Conservation (phyloP, 176 grass and related monocot species). For the Bolboschoenus planiculmis region DNA sequence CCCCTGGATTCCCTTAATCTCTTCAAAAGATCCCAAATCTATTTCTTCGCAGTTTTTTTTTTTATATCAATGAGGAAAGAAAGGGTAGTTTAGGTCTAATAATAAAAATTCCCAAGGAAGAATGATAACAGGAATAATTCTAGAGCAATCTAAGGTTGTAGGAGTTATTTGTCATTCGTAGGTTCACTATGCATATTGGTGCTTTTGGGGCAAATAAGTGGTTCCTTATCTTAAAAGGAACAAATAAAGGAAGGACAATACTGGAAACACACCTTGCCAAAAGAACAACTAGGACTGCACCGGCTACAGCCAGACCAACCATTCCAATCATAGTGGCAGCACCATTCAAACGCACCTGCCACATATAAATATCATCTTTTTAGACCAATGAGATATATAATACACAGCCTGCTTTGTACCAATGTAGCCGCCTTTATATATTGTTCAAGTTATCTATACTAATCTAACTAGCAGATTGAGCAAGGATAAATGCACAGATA, state of each 20-base stretch:
- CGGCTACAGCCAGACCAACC: slow-evolving; percentile 67
- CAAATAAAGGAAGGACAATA: neutral
- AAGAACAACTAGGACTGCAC: slow-evolving; percentile 59
- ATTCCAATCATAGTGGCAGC: slow-evolving; percentile 93
- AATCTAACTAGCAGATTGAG: neutral
- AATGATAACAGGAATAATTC: neutral
- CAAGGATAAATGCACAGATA: neutral
- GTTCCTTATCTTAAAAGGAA: neutral
- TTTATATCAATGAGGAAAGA: neutral
- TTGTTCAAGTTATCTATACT: neutral
- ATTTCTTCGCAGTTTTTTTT: neutral
- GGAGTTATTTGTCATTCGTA: neutral
- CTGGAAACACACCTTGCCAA: slow-evolving; percentile 51
- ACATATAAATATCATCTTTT: neutral
- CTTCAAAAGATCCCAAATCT: neutral
- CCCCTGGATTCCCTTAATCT: neutral
- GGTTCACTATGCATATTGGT: neutral
- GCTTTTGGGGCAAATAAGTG: neutral
- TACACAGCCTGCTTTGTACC: neutral
- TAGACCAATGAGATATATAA: neutral
- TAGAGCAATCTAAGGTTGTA: neutral
- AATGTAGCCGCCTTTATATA: neutral
- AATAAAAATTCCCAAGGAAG: neutral
- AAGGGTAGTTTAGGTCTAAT: neutral
- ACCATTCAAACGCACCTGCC: slow-evolving; percentile 90